A percentile compares a stretch with the other conserved stretches of the same genome.
phyloP scores from a whole-genome alignment of 257 asterid species.

The Solanum rostratum region DNA sequence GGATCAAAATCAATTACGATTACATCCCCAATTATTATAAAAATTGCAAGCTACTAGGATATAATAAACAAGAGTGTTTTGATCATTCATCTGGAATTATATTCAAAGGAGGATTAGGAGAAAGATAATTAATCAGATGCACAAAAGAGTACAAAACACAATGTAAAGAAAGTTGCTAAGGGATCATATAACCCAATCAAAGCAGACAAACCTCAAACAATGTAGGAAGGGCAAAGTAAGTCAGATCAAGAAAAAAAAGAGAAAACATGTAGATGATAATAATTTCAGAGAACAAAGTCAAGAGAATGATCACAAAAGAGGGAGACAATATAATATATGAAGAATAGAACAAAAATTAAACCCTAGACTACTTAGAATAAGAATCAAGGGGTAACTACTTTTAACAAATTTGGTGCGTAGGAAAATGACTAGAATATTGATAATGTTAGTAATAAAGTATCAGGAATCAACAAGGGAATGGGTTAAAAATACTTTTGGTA shows the following conservation, averaged over 20 bases:
- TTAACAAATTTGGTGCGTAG: background rate
- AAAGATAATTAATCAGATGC: background rate
- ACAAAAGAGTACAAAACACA: too few relatives aligned
- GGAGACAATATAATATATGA: background rate
- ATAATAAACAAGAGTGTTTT: too few relatives aligned
- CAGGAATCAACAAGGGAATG: too few relatives aligned
- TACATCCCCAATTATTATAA: background rate
- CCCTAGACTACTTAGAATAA: background rate
- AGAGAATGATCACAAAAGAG: background rate
- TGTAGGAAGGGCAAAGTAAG: background rate
- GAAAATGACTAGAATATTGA: too few relatives aligned
- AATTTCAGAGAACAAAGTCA: background rate
- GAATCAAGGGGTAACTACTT: background rate
- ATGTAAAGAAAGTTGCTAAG: background rate
- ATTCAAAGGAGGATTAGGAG: background rate
- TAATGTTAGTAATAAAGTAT: too few relatives aligned
- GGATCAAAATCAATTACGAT: background rate
- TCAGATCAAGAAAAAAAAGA: background rate
- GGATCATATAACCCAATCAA: background rate
- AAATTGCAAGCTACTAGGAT: background rate
- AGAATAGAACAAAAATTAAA: background rate
- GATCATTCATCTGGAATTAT: background rate
- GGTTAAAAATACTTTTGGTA: too few relatives aligned
- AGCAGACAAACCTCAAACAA: background rate
- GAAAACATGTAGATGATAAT: background rate